Base-by-base conservation (phyloP, 2,329 filamentous ascomycete genomes). In the Fusarium odoratissimum region DNA sequence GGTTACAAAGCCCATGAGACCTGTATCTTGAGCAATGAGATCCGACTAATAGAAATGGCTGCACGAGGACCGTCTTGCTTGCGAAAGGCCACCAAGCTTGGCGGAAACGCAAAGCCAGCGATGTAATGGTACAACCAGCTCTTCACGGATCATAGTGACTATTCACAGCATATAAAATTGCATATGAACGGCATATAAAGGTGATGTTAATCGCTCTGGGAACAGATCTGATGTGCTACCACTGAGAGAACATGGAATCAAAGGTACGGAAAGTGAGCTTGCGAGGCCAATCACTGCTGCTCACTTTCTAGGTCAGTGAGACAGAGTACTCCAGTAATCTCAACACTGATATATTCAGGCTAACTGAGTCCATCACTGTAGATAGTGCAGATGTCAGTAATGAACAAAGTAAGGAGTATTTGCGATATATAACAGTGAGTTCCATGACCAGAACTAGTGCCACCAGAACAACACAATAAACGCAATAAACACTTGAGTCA, bases 401-500 rank as follows among this genome's bases (percentile, higher is more conserved):
- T 4, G 13, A 16, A 33, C 13, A 14, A 38, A 17, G 33, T 10
- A 28, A 28, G 13, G 23, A 38, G 33, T 12, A 0, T 38, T 52
- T 1, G 13, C 13, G 33, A n/a, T 54, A 40, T n/a, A 54, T 40
- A 38, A 21, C 19, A n/a, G 19, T 40, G 33, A 38, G 13, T 28
- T 2, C 23, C 23, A 0, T 13, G 19, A 13, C 23, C 14, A 12
- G 14, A 13, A 40, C 23, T 30, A 23, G 13, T 3, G 4, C 17
- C 0, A 12, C 49, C 3, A 38, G 19, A 5, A 28, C 49, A 52
- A 21, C 17, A 37, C 9, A 17, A 35, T 2, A 17, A 25, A 38
- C 23, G 9, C 8, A 14, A 33, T 0, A 4, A 35, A 25, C n/a
- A 25, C 12, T 6, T 2, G 3, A 28, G n/a, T 13, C 13, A 4